Conservation (phyloP, 345 rosid species). For the Camelina hispida region DNA sequence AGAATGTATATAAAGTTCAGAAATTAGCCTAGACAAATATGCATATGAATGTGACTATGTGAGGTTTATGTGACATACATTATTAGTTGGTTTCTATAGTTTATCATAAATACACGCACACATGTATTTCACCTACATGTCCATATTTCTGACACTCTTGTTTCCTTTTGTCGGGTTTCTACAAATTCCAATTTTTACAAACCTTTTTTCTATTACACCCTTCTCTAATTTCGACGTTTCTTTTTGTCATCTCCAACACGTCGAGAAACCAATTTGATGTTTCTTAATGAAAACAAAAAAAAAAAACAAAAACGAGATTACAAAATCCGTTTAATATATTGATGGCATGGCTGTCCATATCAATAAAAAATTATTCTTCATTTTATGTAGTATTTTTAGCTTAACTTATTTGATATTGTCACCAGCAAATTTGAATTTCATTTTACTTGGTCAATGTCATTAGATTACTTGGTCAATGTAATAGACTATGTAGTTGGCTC, state of each 20-base stretch:
- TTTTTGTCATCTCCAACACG: slow-evolving; percentile 43
- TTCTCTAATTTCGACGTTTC: slow-evolving; percentile 46
- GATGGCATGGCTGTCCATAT: slow-evolving; percentile 31
- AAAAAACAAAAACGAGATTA: neutral
- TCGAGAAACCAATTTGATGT: slow-evolving; percentile 37
- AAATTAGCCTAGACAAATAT: neutral
- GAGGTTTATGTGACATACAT: neutral
- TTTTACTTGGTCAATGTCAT: slow-evolving; percentile 18
- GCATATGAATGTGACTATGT: slow-evolving; percentile 14
- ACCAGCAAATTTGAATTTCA: slow-evolving; percentile 10
- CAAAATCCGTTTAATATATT: neutral
- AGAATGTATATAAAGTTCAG: neutral
- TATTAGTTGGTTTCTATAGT: neutral
- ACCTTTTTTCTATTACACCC: neutral
- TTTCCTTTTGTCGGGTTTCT: slow-evolving; percentile 40
- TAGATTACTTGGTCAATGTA: slow-evolving; percentile 23
- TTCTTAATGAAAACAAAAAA: neutral
- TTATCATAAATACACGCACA: slow-evolving; percentile 28
- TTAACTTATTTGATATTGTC: slow-evolving; percentile 1
- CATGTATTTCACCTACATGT: slow-evolving; percentile 30
- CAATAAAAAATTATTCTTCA: slow-evolving; percentile 4
- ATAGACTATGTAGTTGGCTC: neutral
- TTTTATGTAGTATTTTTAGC: neutral
- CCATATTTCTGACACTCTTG: slow-evolving; percentile 44
- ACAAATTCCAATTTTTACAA: slow-evolving; percentile 16